phyloP scores from a whole-genome alignment of 179 eudicot genomes.

The Camellia oleifera region DNA sequence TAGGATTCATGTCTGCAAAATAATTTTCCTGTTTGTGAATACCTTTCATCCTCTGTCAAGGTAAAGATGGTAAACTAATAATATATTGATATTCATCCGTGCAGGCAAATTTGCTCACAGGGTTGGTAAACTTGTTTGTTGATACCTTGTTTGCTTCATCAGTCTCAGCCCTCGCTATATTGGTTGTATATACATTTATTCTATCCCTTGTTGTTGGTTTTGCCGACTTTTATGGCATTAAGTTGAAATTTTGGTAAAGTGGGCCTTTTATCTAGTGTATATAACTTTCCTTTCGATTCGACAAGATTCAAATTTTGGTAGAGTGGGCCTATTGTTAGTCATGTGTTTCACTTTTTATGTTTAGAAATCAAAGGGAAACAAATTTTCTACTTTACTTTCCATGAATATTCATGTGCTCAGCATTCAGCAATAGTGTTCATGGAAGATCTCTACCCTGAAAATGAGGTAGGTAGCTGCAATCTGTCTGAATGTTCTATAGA shows the following conservation, averaged over 20 bases:
- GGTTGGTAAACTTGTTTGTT: conserved; percentile 75
- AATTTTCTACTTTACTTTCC: neutral
- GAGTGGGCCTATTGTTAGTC: neutral
- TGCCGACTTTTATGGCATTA: conserved; percentile 50
- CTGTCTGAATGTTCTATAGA: neutral
- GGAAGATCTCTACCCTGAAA: no score
- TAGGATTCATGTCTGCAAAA: conserved; percentile 4
- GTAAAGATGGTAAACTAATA: neutral
- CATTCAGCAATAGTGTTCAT: neutral
- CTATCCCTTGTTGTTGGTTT: conserved; percentile 47
- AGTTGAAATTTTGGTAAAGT: conserved; percentile 77
- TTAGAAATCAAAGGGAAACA: neutral
- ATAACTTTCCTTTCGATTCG: neutral
- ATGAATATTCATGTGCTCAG: neutral
- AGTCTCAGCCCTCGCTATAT: conserved; percentile 46
- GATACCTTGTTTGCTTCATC: conserved; percentile 70
- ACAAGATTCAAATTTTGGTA: neutral
- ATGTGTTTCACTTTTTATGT: neutral
- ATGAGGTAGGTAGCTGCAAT: neutral
- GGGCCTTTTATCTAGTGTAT: neutral
- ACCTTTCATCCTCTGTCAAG: neutral
- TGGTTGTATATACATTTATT: conserved; percentile 52
- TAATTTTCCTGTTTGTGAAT: neutral
- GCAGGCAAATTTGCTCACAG: conserved; percentile 97
- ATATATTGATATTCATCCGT: neutral